phyloP scores from a whole-genome alignment of 495 filamentous ascomycete genomes.

The Penicillium soppii region DNA sequence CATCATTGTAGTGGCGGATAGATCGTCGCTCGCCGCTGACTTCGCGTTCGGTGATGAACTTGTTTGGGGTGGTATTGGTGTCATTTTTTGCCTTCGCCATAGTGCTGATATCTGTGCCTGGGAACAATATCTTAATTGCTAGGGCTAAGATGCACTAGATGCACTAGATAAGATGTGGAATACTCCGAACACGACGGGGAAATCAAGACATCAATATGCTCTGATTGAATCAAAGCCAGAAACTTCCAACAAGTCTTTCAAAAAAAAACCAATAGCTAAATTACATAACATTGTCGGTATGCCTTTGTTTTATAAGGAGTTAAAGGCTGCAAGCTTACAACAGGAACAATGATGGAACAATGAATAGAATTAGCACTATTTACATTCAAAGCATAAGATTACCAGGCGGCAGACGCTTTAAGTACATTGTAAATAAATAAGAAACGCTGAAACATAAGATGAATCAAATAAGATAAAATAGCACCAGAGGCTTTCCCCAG shows the following conservation, averaged over 20 bases:
- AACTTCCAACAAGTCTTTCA: too few species aligned
- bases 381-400: conserved; percentile 23
- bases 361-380: conserved; percentile 20
- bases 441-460: conserved; percentile 7
- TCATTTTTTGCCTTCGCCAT: not conserved
- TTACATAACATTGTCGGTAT: too few species aligned
- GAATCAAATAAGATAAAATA: not conserved
- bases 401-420: conserved; percentile 30
- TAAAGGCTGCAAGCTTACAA: too few species aligned
- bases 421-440: conserved; percentile 29
- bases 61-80: not conserved
- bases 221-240: too few species aligned
- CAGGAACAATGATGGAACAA: conserved; percentile 4
- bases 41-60: conserved; percentile 1
- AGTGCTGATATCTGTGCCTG: not conserved
- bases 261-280: too few species aligned
- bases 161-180: too few species aligned
- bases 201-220: too few species aligned
- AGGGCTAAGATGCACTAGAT: too few species aligned
- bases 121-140: too few species aligned
- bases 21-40: not conserved
- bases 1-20: conserved; percentile 2
- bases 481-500: conserved; percentile 5
- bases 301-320: too few species aligned
- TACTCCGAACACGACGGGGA: too few species aligned